Percentiles rank a stretch among this genome's conserved stretches.
phyloP scores from a whole-genome alignment of 2,329 filamentous ascomycete genomes.

The Pseudofabraea citricarpa region DNA sequence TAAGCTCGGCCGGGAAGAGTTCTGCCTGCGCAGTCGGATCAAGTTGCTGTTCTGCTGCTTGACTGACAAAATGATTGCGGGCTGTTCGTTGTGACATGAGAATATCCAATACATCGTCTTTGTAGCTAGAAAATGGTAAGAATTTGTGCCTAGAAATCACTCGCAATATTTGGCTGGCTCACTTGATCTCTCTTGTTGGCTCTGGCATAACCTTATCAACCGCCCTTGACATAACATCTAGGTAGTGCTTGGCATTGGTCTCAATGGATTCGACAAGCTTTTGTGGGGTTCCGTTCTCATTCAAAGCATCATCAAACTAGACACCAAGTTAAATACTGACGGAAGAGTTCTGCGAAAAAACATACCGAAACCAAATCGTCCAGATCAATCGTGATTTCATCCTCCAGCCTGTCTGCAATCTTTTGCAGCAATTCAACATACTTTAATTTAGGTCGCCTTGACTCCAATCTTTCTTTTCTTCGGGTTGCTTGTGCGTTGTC shows the following conservation, averaged over 20 bases:
- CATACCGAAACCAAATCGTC: conserved; percentile 77
- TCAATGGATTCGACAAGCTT: conserved; percentile 81
- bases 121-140: conserved; percentile 61
- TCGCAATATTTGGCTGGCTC: no score
- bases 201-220: conserved; percentile 82
- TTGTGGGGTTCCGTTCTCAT: conserved; percentile 49
- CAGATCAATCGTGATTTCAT: conserved; percentile 80
- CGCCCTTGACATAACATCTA: conserved; percentile 84
- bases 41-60: conserved; percentile 59
- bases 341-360: conserved; percentile 42
- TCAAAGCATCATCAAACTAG: conserved; percentile 67
- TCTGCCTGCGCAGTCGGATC: conserved; percentile 64
- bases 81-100: conserved; percentile 88
- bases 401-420: conserved; percentile 71
- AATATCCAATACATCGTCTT: conserved; percentile 94
- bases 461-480: conserved; percentile 42
- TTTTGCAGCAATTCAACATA: conserved; percentile 86
- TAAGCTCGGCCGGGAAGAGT: conserved; percentile 87
- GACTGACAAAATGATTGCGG: conserved; percentile 72
- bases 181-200: conserved; percentile 73
- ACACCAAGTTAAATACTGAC: conserved; percentile 5
- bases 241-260: conserved; percentile 89
- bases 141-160: conserved; percentile 7
- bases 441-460: conserved; percentile 65
- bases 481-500: conserved; percentile 48